Evolutionary conservation across 371 early-diverging fungal species (phyloP).

Genomic region (Mortierella sp.): DNA sequence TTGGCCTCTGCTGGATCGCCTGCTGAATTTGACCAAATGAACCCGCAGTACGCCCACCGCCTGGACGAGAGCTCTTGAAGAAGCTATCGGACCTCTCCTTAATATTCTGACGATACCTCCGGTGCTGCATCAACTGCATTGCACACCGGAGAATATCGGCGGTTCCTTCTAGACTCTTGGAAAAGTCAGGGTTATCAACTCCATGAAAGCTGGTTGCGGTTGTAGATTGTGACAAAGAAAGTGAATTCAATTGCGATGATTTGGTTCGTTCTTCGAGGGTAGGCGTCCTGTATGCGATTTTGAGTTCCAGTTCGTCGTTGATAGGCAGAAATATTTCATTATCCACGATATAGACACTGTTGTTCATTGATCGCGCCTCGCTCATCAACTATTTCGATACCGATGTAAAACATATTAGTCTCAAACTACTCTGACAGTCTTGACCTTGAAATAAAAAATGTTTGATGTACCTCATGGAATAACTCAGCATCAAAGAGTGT

Average conservation of each 20-base stretch:
- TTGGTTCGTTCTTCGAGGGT: conserved; percentile 2
- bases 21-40: conserved; percentile 54
- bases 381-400: conserved; percentile 58
- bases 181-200: neutral
- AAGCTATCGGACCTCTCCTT: conserved; percentile 48
- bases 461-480: conserved; percentile 61
- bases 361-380: conserved; percentile 66
- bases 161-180: conserved; percentile 20
- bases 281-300: conserved; percentile 38
- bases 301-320: conserved; percentile 69
- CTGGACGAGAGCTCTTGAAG: conserved; percentile 54
- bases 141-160: conserved; percentile 38
- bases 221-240: neutral
- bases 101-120: conserved; percentile 48
- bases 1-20: conserved; percentile 44
- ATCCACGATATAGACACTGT: conserved; percentile 64
- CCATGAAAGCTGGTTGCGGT: neutral
- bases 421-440: neutral
- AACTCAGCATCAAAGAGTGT: conserved; percentile 72
- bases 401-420: neutral
- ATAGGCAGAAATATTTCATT: conserved; percentile 67
- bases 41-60: conserved; percentile 35
- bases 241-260: neutral
- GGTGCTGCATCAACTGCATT: conserved; percentile 44
- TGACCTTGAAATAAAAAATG: neutral